Evolutionary conservation across 208 protist genomes (phyloP).

Genomic region (Crithidia fasciculata): DNA sequence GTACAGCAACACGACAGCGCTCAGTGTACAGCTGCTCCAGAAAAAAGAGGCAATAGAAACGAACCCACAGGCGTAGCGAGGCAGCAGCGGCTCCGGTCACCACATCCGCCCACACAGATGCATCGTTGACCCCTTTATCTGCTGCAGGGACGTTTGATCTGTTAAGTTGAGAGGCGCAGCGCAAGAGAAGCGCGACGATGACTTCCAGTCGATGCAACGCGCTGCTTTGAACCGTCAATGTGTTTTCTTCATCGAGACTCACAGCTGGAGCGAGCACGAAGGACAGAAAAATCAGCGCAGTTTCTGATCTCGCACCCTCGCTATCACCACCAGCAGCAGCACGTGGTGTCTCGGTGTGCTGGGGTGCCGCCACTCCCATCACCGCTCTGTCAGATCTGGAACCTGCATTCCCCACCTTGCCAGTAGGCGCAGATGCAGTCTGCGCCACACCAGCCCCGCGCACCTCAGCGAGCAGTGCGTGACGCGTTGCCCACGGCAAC

Average conservation of each 20-base stretch:
- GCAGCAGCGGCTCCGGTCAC: background rate
- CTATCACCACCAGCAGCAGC: background rate
- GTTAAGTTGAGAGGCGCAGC: background rate
- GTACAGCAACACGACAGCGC: background rate
- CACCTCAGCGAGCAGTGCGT: slow-evolving; percentile 1
- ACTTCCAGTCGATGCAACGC: slow-evolving; percentile 2
- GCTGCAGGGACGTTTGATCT: background rate
- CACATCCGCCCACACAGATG: background rate
- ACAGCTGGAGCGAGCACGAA: background rate
- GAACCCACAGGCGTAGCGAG: slow-evolving; percentile 17
- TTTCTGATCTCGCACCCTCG: too few relatives aligned
- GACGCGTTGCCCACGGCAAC: background rate
- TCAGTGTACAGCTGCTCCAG: slow-evolving; percentile 11
- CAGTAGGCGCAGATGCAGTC: background rate
- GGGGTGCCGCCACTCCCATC: background rate
- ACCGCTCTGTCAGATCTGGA: too few relatives aligned
- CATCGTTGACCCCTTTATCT: background rate
- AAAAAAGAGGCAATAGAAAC: slow-evolving; percentile 24
- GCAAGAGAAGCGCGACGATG: background rate
- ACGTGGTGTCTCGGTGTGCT: background rate
- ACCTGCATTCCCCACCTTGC: background rate
- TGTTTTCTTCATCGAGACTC: too few relatives aligned
- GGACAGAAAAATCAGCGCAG: slow-evolving; percentile 1
- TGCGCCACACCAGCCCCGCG: background rate
- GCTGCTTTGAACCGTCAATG: too few relatives aligned